Evolutionary conservation across 768 basidiomycete genomes (phyloP), one percentile per base, ranked within the genome.

Genomic region (Phanerodontia chrysosporium): DNA sequence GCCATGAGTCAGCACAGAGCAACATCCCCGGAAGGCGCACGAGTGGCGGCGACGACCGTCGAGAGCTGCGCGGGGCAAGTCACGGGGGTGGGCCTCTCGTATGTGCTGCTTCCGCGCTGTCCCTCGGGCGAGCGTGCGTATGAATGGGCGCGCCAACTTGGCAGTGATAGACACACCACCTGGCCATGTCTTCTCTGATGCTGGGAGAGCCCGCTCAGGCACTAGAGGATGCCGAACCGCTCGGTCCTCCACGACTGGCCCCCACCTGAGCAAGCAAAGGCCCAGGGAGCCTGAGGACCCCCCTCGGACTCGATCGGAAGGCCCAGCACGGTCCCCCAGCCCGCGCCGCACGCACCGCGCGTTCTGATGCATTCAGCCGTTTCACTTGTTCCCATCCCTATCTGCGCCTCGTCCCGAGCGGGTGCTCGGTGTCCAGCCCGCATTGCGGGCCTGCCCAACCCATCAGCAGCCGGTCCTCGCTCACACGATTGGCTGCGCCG

Each of bases 241-340:
- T 7, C 13, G 13, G 30, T 49, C n/a, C 6, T 49, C 22, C 57
- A 58, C 57, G 57, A 25, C 29, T 35, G 32, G n/a, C n/a, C 46
- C 36, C 48, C 57, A 58, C 32, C 57, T 58, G 57, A 49, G 57
- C 57, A 51, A n/a, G n/a, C n/a, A n/a, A n/a, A n/a, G n/a, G n/a
- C n/a, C n/a, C n/a, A n/a, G n/a, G n/a, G n/a, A n/a, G n/a, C 44
- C 32, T 35, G 32, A 35, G 48, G 24, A 28, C 29, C 16, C 16
- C 49, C 48, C 36, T 51, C 57, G 57, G 57, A 49, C 30, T 24
- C 57, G 36, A 21, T 58, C 56, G 56, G 56, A 57, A 49, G 46
- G 49, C 6, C 48, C 14, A 25, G 55, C 36, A 46, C 27, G 7
- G 24, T 3, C 9, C 22, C 2, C 14, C 21, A 7, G 7, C 25